phyloP scores from a whole-genome alignment of 2,329 filamentous ascomycete genomes.

The Trichoderma sp. region DNA sequence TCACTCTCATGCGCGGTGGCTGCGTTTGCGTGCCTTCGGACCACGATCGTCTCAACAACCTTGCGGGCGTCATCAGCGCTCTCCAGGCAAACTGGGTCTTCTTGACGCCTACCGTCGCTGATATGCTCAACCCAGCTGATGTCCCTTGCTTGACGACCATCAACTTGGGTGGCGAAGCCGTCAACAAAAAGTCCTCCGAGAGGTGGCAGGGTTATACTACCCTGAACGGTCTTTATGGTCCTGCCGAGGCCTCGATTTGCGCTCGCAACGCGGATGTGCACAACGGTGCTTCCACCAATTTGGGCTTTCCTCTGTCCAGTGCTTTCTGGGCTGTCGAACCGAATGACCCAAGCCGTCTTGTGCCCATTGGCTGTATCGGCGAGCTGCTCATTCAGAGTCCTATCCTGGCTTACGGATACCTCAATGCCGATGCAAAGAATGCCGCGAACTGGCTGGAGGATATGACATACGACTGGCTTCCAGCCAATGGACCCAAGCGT shows the following conservation, averaged over 20 bases:
- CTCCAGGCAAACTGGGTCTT: slow-evolving; percentile 22
- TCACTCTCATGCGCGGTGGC: slow-evolving; percentile 30
- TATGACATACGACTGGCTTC: slow-evolving; percentile 20
- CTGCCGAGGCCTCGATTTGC: slow-evolving; percentile 25
- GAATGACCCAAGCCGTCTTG: slow-evolving; percentile 26
- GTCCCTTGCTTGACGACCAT: slow-evolving; percentile 7
- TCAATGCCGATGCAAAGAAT: slow-evolving; percentile 10
- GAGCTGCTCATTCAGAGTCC: slow-evolving; percentile 33
- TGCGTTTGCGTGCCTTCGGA: slow-evolving; percentile 31
- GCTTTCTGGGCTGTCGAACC: slow-evolving; percentile 32
- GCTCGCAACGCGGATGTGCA: slow-evolving; percentile 15
- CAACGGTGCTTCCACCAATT: slow-evolving; percentile 16
- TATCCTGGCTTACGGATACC: slow-evolving; percentile 31
- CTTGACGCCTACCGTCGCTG: slow-evolving; percentile 31
- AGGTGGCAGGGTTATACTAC: slow-evolving; percentile 6
- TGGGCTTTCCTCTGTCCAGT: slow-evolving; percentile 24
- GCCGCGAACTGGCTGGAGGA: slow-evolving; percentile 24
- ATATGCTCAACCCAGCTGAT: slow-evolving; percentile 13
- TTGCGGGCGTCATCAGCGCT: slow-evolving; percentile 25
- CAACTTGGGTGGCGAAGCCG: slow-evolving; percentile 21
- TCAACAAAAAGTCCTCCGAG: slow-evolving; percentile 10
- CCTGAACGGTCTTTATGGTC: slow-evolving; percentile 21
- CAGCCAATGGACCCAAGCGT: neutral
- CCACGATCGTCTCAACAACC: slow-evolving; percentile 28
- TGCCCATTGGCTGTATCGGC: slow-evolving; percentile 30